Conservation (phyloP, 306 rosid genomes). For the Benincasa hispida region DNA sequence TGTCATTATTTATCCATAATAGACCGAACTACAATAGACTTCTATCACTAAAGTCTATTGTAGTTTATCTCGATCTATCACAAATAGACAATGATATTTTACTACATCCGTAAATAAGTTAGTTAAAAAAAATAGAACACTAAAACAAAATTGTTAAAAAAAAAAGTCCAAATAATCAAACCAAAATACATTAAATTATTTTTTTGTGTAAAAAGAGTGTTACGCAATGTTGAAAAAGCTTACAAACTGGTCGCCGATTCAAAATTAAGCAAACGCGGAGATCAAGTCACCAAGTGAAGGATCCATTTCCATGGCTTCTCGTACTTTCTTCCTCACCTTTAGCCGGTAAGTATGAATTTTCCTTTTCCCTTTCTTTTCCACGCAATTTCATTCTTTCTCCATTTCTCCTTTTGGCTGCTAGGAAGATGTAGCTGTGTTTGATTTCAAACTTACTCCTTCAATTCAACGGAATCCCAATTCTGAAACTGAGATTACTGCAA, state of each 20-base stretch:
- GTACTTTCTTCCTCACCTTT: slow-evolving; percentile 6
- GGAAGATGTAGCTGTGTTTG: background rate
- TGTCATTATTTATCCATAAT: too few species aligned
- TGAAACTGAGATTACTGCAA: background rate
- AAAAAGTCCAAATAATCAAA: too few species aligned
- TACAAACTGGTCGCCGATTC: background rate
- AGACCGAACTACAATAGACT: too few species aligned
- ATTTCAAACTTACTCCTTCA: background rate
- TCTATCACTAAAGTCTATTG: too few species aligned
- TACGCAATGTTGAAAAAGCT: too few species aligned
- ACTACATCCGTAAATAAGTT: too few species aligned
- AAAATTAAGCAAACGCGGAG: background rate
- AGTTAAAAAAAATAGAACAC: too few species aligned
- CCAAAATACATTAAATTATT: too few species aligned
- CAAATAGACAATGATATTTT: too few species aligned
- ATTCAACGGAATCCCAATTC: background rate
- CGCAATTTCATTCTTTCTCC: background rate
- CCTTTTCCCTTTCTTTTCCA: background rate
- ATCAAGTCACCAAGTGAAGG: background rate
- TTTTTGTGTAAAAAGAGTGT: too few species aligned
- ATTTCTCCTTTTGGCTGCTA: background rate
- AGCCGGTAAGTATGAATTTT: background rate
- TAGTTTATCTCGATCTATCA: too few species aligned
- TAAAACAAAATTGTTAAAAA: too few species aligned
- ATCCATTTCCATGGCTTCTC: slow-evolving; percentile 12